Percentiles rank a stretch among this genome's conserved stretches.
Evolutionary conservation across 2,329 filamentous ascomycete species (phyloP).

Genomic region (Blumeria graminis): DNA sequence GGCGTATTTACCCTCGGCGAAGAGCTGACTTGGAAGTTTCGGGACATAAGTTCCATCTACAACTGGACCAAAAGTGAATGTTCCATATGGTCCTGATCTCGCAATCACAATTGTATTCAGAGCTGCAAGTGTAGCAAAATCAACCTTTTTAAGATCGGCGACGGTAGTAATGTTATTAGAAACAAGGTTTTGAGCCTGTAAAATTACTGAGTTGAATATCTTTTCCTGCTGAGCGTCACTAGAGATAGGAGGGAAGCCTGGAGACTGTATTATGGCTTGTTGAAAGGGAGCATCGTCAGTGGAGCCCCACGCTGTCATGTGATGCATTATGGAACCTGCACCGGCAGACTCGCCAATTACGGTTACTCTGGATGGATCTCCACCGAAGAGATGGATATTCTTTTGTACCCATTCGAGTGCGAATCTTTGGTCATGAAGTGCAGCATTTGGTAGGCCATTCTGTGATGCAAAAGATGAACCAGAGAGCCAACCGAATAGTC

Average conservation of each 20-base stretch:
- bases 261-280: conserved; percentile 16
- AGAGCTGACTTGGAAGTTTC: conserved; percentile 20
- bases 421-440: conserved; percentile 27
- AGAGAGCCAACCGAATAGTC: conserved; percentile 16
- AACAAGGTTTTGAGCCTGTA: conserved; percentile 5
- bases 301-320: conserved; percentile 28
- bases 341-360: conserved; percentile 27
- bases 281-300: conserved; percentile 18
- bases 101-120: conserved; percentile 7
- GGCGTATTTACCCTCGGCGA: conserved; percentile 21
- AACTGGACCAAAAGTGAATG: conserved; percentile 20
- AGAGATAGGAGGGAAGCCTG: conserved; percentile 6
- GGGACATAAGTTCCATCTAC: conserved; percentile 27
- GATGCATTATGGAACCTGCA: conserved; percentile 28
- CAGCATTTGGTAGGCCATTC: conserved; percentile 24
- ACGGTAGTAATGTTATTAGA: conserved; percentile 5
- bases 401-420: conserved; percentile 32
- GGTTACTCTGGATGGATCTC: conserved; percentile 24
- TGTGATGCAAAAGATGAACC: conserved; percentile 20
- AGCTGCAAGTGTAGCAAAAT: conserved; percentile 3
- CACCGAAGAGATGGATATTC: conserved; percentile 29
- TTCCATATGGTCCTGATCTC: conserved; percentile 16
- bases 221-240: conserved; percentile 3
- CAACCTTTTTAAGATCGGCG: conserved; percentile 3
- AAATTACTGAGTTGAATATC: conserved; percentile 6